Evolutionary conservation across 768 basidiomycete genomes (phyloP).

Genomic region (Lanmaoa pseudosensibilis): DNA sequence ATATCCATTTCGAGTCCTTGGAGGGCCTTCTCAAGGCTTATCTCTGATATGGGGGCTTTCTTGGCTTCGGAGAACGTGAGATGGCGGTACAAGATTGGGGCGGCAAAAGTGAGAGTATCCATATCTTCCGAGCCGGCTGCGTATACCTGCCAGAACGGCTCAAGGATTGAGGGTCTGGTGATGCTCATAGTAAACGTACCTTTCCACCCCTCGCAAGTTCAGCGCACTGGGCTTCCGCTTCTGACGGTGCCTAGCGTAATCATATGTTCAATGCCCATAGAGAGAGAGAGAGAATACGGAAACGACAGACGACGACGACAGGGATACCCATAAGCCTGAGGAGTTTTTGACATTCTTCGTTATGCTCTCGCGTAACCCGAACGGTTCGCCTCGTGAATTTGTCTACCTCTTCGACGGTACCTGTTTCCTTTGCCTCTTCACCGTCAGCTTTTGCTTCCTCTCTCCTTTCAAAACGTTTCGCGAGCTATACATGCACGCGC

Average conservation of each 20-base stretch:
- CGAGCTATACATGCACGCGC: constrained; percentile 55
- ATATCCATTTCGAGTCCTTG: constrained; percentile 92
- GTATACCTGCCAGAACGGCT: constrained; percentile 62
- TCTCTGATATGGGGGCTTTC: constrained; percentile 94
- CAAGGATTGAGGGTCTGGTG: background rate
- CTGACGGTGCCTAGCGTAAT: constrained; percentile 80
- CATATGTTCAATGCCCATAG: background rate
- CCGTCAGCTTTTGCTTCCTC: constrained; percentile 94
- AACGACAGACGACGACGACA: constrained; percentile 72
- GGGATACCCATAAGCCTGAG: constrained; percentile 97
- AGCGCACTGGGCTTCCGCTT: constrained; percentile 98
- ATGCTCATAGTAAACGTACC: constrained; percentile 39
- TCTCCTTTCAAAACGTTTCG: constrained; percentile 88
- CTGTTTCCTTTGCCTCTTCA: constrained; percentile 95
- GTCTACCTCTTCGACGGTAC: constrained; percentile 91
- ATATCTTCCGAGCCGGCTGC: constrained; percentile 99
- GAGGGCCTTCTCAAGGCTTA: constrained; percentile 76
- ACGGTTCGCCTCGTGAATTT: constrained; percentile 87
- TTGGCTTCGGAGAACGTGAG: constrained; percentile 98
- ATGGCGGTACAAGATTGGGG: constrained; percentile 91
- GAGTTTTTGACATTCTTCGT: constrained; percentile 88
- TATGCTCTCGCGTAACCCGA: constrained; percentile 93
- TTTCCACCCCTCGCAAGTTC: constrained; percentile 96
- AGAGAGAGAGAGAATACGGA: background rate
- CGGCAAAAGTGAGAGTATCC: constrained; percentile 96